Percentiles rank a stretch among this genome's conserved stretches.
Conservation (phyloP, 257 asterid species). For the Salvia miltiorrhiza region DNA sequence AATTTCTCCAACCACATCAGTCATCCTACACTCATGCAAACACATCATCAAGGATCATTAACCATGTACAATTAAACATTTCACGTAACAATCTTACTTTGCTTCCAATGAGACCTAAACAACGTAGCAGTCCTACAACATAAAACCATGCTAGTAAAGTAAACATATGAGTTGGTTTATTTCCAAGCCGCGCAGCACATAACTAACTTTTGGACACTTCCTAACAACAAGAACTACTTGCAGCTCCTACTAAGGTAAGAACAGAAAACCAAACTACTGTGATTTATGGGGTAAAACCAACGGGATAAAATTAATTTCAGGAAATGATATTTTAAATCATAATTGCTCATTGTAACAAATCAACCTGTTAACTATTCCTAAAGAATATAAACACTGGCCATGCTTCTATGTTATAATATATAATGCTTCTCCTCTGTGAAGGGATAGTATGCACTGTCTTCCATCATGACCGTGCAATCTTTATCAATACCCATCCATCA, state of each 20-base stretch:
- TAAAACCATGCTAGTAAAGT: not conserved
- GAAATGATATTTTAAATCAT: not conserved
- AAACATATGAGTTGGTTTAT: not conserved
- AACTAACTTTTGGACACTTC: not conserved
- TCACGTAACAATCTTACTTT: not conserved
- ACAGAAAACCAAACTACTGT: not conserved
- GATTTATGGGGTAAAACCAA: not conserved
- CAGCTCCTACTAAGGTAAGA: not conserved
- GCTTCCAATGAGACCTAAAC: not conserved
- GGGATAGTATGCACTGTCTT: slow-evolving; percentile 7
- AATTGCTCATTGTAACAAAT: too few relatives aligned
- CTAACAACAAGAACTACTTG: not conserved
- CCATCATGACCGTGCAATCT: not conserved
- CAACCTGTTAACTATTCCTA: not conserved
- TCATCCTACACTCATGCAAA: slow-evolving; percentile 49
- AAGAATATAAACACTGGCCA: not conserved
- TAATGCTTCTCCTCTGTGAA: not conserved
- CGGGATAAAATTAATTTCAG: not conserved
- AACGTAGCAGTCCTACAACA: not conserved
- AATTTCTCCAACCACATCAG: slow-evolving; percentile 73
- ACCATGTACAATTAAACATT: not conserved
- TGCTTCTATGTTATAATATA: not conserved
- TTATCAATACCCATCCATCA: not conserved
- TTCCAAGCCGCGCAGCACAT: not conserved
- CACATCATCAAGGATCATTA: slow-evolving; percentile 11